Evolutionary conservation across 495 filamentous ascomycete genomes (phyloP).

Genomic region (Saxispiralis lemnorum): DNA sequence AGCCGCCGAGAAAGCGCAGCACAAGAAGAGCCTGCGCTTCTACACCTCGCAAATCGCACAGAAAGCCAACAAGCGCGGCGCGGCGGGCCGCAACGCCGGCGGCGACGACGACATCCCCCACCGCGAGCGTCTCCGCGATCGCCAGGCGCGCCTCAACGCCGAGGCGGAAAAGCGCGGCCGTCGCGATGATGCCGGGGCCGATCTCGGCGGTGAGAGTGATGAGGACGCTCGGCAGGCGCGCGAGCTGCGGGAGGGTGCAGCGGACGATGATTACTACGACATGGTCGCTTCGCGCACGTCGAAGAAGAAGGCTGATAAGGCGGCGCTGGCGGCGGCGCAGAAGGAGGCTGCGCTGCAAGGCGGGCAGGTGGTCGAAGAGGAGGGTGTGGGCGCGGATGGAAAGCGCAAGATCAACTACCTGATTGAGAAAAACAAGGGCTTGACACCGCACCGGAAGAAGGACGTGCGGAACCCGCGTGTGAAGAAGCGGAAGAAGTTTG

Average conservation of each 20-base stretch:
- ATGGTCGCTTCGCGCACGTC: slow-evolving; percentile 54
- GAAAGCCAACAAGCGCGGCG: slow-evolving; percentile 69
- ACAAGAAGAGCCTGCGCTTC: slow-evolving; percentile 80
- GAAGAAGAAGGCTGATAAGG: slow-evolving; percentile 56
- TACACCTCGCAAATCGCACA: slow-evolving; percentile 93
- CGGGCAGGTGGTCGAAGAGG: slow-evolving; percentile 41
- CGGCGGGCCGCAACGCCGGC: slow-evolving; percentile 66
- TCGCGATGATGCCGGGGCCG: slow-evolving; percentile 40
- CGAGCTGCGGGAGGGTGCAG: slow-evolving; percentile 28
- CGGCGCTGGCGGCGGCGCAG: slow-evolving; percentile 37
- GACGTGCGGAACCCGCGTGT: slow-evolving; percentile 85
- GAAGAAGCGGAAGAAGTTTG: slow-evolving; percentile 91
- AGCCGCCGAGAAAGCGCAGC: slow-evolving; percentile 63
- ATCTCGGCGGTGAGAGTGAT: slow-evolving; percentile 36
- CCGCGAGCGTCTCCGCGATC: slow-evolving; percentile 68
- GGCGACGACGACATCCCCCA: slow-evolving; percentile 87
- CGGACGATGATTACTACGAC: slow-evolving; percentile 73
- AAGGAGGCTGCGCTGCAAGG: slow-evolving; percentile 36
- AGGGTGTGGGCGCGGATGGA: slow-evolving; percentile 50
- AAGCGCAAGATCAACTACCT: slow-evolving; percentile 79
- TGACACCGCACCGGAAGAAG: slow-evolving; percentile 78
- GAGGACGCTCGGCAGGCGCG: slow-evolving; percentile 39
- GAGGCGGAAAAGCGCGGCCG: slow-evolving; percentile 74
- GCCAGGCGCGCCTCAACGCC: slow-evolving; percentile 64
- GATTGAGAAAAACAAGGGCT: slow-evolving; percentile 94